These are phyloP conservation scores for Nothomitra cinnamomea DNA, from an alignment of 2,329 filamentous ascomycete genomes.

Conservation along the genomic window DNA sequence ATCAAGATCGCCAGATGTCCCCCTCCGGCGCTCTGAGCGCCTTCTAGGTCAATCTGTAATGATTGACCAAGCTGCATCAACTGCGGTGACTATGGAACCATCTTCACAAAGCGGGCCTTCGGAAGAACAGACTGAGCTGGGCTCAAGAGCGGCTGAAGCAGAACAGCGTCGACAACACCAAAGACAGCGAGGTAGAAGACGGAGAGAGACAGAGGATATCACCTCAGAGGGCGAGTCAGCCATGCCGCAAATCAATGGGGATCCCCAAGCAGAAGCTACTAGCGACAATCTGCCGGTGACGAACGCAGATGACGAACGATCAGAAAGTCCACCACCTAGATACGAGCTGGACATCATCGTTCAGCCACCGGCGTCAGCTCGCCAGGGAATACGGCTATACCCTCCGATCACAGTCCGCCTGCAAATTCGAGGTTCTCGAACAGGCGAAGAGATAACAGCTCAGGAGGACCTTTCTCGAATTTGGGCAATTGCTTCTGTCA, in stretches of 20 bases:
- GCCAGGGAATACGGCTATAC: not conserved
- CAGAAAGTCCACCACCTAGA: not conserved
- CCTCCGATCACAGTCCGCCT: slow-evolving; percentile 1
- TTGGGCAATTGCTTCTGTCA: not conserved
- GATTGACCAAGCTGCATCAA: not conserved
- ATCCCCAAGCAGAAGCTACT: not conserved
- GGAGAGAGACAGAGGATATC: not conserved
- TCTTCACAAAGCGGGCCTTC: not conserved
- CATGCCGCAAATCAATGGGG: not conserved
- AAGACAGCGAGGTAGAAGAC: not conserved
- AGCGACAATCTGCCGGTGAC: not conserved
- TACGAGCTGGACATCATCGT: slow-evolving; percentile 1
- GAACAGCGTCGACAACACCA: not conserved
- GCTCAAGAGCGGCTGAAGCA: not conserved
- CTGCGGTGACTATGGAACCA: not conserved
- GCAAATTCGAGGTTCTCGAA: not conserved
- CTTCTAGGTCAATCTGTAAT: not conserved
- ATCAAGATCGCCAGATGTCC: not conserved
- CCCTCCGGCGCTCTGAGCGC: not conserved
- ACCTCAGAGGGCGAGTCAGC: not conserved
- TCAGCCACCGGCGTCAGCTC: not conserved
- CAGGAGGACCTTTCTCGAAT: not conserved
- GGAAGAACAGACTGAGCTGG: not conserved
- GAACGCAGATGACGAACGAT: not conserved
- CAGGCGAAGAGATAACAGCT: not conserved